Evolutionary conservation across 2,329 filamentous ascomycete species (phyloP).

Genomic region (Orbilia oligospora): DNA sequence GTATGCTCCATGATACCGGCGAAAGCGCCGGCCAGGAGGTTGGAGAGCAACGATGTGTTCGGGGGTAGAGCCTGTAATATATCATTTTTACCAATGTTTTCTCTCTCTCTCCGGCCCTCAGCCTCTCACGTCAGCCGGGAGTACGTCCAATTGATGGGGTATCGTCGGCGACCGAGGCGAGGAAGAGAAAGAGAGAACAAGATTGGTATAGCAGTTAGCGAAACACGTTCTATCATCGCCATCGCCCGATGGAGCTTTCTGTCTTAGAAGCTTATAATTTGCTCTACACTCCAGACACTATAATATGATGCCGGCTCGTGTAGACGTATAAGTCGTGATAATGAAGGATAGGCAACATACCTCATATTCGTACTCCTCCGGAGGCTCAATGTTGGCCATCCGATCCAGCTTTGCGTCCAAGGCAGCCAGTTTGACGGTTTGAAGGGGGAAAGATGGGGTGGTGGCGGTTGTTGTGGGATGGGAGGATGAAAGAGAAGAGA

Average conservation of each 20-base stretch:
- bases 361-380: slow-evolving; percentile 61
- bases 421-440: slow-evolving; percentile 61
- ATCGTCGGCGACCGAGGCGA: slow-evolving; percentile 3
- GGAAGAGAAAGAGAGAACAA: slow-evolving; percentile 9
- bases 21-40: slow-evolving; percentile 96
- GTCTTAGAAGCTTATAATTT: slow-evolving; percentile 18
- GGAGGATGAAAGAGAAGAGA: slow-evolving; percentile 12
- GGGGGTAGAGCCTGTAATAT: slow-evolving; percentile 56
- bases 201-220: slow-evolving; percentile 11
- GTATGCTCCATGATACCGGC: slow-evolving; percentile 98
- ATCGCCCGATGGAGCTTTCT: slow-evolving; percentile 17
- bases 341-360: slow-evolving; percentile 19
- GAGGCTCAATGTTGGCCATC: slow-evolving; percentile 59
- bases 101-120: slow-evolving; percentile 8
- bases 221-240: slow-evolving; percentile 19
- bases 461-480: slow-evolving; percentile 31
- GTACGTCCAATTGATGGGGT: slow-evolving; percentile 24
- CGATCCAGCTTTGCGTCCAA: slow-evolving; percentile 58
- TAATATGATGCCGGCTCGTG: neutral
- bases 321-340: slow-evolving; percentile 1
- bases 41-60: slow-evolving; percentile 77
- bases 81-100: slow-evolving; percentile 25
- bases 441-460: slow-evolving; percentile 12
- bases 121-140: neutral
- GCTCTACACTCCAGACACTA: neutral